Conservation (phyloP, 106 monocot genomes). For the Gastrodia elata region DNA sequence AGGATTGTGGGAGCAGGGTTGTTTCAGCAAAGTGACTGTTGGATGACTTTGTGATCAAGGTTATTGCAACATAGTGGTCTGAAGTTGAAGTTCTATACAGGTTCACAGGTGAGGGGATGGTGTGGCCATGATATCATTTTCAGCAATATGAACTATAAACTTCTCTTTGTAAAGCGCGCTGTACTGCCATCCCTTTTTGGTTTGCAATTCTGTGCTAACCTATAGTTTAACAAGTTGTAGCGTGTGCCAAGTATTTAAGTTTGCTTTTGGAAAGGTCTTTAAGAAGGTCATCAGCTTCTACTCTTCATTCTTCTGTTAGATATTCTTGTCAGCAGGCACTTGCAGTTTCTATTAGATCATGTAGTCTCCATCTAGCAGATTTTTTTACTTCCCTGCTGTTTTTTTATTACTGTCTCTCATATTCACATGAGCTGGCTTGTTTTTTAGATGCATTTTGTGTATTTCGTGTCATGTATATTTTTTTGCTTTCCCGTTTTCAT, state of each 20-base stretch:
- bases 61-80: not conserved
- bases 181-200: not conserved
- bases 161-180: not conserved
- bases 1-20: not conserved
- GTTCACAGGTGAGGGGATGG: not conserved
- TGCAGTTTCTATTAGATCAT: too few relatives aligned
- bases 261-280: too few relatives aligned
- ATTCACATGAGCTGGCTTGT: too few relatives aligned
- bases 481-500: not conserved
- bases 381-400: not conserved
- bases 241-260: not conserved
- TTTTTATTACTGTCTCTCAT: too few relatives aligned
- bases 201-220: not conserved
- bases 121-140: not conserved
- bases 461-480: too few relatives aligned
- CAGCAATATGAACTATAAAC: not conserved
- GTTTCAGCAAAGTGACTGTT: not conserved
- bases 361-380: not conserved
- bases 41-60: not conserved
- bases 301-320: not conserved
- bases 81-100: not conserved
- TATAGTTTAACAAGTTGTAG: not conserved
- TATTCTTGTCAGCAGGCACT: not conserved
- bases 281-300: too few relatives aligned
- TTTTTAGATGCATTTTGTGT: too few relatives aligned